Base-by-base conservation (phyloP, 768 basidiomycete species). In the Trametes maxima region DNA sequence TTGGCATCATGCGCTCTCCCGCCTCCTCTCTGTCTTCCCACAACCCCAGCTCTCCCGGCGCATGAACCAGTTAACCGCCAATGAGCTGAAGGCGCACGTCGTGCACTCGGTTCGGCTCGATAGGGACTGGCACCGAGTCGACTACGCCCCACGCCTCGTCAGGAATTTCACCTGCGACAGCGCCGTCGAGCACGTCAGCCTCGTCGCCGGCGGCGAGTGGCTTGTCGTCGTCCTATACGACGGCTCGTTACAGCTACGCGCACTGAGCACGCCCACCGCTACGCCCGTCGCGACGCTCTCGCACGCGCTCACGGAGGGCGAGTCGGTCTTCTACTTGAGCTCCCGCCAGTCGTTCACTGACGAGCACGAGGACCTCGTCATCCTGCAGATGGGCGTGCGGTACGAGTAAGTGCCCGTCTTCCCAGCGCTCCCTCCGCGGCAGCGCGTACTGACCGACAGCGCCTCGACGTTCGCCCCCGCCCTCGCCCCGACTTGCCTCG, bases 241-340 rank as follows among this genome's bases (percentile, higher is more conserved):
- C 24, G 62, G 62, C 16, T 54, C 62, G 24, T 39, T 63, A 21
- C 56, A 63, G 35, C 56, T 63, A 22, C 62, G 49, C 16, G 44
- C 58, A 39, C 62, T 63, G 39, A 52, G 56, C 39, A 57, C 62
- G 28, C 45, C 56, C 5, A 8, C 28, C 28, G 28, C 28, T 8
- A 3, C 36, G 12, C 62, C 62, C 5, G 57, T 57, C 6, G 53
- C 36, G 24, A 63, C 56, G 14, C 33, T 63, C 19, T 44, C 57
- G 11, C 62, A 40, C 16, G 37, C 56, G 17, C 44, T 58, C 11
- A 54, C 62, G 42, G 62, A 63, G 28, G 62, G 54, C 36, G 62
- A 63, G 62, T 63, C 62, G 22, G 62, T 63, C 19, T 54, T 63
- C 51, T 63, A 63, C 49, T 57, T 63, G 52, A 63, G 62, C 56